Evolutionary conservation across 768 basidiomycete species (phyloP), one percentile per base, ranked within the genome.

Genomic region (Kwoniella heveanensis): DNA sequence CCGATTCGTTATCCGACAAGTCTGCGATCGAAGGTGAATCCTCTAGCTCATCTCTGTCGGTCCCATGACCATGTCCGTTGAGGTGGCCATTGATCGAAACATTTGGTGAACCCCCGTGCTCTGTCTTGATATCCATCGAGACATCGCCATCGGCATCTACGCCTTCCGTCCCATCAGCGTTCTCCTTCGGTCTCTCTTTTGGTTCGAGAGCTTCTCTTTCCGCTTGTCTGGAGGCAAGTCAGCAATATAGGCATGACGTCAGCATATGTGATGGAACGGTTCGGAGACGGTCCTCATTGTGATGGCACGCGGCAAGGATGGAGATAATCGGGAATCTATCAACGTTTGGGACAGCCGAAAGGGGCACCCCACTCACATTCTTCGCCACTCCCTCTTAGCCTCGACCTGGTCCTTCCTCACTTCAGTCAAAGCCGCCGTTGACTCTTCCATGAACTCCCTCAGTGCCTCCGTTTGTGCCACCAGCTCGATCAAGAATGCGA

Each of bases 391-490:
- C 63, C 94, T 85, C 81, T 96, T 96, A 65, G 93, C 87, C 66
- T 98, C 96, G 30, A 94, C 92, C 79, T 94, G 90, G 79, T 95
- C 91, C 81, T 98, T 99, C 67, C 96, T 82, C 32, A 96, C 83
- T 26, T 93, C 91, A 9, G 96, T 98, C 66, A 99, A 80, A 67
- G 90, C 88, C 70, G 90, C 86, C 74, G 94, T 92, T 72, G 90
- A 91, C 49, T 86, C 85, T 72, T 99, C 96, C 86, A 98, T 90
- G 72, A 91, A 90, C 5, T 85, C 80, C 74, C 93, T 90, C 22
- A 97, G 87, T 10, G 87, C 85, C 80, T 92, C 95, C 80, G 91
- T 92, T 24, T 93, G 92, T 25, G 93, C 86, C 0, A 89, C 92
- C 54, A 94, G 81, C 73, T 94, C 91, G 80, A 88, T 89, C 82